Conservation (phyloP, 2,329 filamentous ascomycete species). For the Rugonectria rugulosa region DNA sequence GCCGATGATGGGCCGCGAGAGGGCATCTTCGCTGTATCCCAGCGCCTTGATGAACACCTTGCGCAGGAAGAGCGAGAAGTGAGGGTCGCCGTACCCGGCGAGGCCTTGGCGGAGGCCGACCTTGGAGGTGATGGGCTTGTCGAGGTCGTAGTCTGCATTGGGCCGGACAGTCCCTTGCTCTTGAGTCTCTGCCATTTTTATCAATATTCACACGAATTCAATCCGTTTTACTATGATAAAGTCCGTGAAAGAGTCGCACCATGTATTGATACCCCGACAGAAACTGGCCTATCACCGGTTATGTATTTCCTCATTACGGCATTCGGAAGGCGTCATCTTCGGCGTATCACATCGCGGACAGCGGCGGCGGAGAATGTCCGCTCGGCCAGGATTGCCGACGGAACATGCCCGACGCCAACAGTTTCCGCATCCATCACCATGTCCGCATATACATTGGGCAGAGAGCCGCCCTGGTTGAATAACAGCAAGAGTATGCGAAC, state of each 20-base stretch:
- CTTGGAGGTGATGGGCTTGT: slow-evolving; percentile 56
- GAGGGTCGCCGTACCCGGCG: slow-evolving; percentile 74
- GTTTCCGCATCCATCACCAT: not conserved
- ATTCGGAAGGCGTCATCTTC: slow-evolving; percentile 20
- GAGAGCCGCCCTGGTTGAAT: too few species aligned
- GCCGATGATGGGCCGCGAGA: slow-evolving; percentile 75
- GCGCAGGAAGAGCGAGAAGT: slow-evolving; percentile 77
- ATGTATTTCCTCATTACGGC: slow-evolving; percentile 36
- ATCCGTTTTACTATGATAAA: not conserved
- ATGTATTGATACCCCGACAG: not conserved
- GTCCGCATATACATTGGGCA: not conserved
- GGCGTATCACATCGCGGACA: slow-evolving; percentile 1
- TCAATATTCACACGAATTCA: not conserved
- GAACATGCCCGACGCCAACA: slow-evolving; percentile 7
- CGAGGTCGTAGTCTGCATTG: slow-evolving; percentile 68
- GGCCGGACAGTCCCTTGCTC: slow-evolving; percentile 1
- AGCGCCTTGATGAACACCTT: slow-evolving; percentile 82
- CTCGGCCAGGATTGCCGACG: slow-evolving; percentile 30
- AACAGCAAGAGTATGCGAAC: too few species aligned
- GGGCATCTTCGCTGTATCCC: slow-evolving; percentile 75
- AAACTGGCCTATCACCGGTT: slow-evolving; percentile 31
- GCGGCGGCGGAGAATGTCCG: slow-evolving; percentile 27
- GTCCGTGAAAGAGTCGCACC: not conserved
- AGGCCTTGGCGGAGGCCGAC: slow-evolving; percentile 69
- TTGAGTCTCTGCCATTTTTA: slow-evolving; percentile 25